Evolutionary conservation across 257 asterid genomes (phyloP).

Genomic region (Ajuga chamaepitys): DNA sequence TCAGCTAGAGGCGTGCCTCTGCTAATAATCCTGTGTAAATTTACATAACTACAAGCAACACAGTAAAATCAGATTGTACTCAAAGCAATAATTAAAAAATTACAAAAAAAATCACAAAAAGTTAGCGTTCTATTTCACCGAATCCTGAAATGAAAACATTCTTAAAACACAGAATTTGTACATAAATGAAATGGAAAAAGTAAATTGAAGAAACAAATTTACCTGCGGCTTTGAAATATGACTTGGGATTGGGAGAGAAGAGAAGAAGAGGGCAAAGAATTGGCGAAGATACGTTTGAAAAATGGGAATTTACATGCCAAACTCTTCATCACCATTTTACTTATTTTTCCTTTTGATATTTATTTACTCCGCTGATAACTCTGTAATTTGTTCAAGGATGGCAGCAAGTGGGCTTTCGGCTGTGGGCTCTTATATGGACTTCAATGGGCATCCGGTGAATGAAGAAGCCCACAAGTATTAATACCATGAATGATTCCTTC

Average conservation of each 20-base stretch:
- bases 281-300: conserved; percentile 24
- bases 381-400: conserved; percentile 6
- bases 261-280: conserved; percentile 7
- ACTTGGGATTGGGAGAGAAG: conserved; percentile 10
- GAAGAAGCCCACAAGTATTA: no score
- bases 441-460: neutral
- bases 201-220: neutral
- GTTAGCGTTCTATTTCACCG: neutral
- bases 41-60: conserved; percentile 23
- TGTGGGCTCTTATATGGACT: neutral
- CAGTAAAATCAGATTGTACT: conserved; percentile 8
- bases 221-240: conserved; percentile 35
- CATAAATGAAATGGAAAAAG: neutral
- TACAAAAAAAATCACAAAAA: neutral
- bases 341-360: neutral
- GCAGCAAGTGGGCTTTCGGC: neutral
- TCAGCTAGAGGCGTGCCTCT: conserved; percentile 14
- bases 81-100: neutral
- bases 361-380: neutral
- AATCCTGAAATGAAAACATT: neutral
- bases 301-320: conserved; percentile 29
- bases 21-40: conserved; percentile 29
- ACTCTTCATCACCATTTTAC: conserved; percentile 39
- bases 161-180: neutral
- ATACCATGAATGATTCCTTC: no score